Conservation (phyloP, 805 yeast species). For the Dipodascopsis uninucleata region DNA sequence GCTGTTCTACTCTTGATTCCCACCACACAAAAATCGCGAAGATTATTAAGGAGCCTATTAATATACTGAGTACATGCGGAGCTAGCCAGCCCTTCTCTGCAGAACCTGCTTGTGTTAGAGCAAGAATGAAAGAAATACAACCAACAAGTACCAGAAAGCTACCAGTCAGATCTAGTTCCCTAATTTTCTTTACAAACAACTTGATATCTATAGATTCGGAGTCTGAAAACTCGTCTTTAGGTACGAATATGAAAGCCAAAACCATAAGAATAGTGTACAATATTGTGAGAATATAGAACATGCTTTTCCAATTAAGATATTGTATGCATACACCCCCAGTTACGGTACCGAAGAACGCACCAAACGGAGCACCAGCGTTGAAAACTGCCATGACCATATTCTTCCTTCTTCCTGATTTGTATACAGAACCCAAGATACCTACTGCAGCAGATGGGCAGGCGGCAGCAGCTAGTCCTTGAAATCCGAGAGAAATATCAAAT, state of each 20-base stretch:
- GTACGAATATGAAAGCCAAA: constrained; percentile 36
- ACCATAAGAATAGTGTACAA: constrained; percentile 35
- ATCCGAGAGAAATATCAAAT: constrained; percentile 43
- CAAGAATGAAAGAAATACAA: constrained; percentile 43
- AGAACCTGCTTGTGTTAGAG: constrained; percentile 45
- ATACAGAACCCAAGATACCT: constrained; percentile 45
- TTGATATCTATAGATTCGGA: not conserved
- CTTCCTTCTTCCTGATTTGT: constrained; percentile 40
- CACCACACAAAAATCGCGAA: constrained; percentile 41
- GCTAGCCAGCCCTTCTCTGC: constrained; percentile 46
- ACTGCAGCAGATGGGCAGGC: constrained; percentile 49
- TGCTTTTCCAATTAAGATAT: constrained; percentile 43
- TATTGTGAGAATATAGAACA: constrained; percentile 43
- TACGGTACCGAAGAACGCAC: constrained; percentile 44
- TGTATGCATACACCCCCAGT: constrained; percentile 46
- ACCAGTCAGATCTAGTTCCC: constrained; percentile 44
- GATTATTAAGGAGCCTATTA: constrained; percentile 41
- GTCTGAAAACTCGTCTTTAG: constrained; percentile 36
- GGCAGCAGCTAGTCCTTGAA: constrained; percentile 45
- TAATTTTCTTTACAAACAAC: constrained; percentile 5
- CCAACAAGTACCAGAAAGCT: constrained; percentile 43
- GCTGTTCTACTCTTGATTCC: constrained; percentile 39
- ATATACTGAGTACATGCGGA: constrained; percentile 44
- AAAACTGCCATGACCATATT: constrained; percentile 36
- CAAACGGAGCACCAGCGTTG: constrained; percentile 49